Evolutionary conservation across 805 yeast genomes (phyloP).

Genomic region (Torulaspora gathmanii): DNA sequence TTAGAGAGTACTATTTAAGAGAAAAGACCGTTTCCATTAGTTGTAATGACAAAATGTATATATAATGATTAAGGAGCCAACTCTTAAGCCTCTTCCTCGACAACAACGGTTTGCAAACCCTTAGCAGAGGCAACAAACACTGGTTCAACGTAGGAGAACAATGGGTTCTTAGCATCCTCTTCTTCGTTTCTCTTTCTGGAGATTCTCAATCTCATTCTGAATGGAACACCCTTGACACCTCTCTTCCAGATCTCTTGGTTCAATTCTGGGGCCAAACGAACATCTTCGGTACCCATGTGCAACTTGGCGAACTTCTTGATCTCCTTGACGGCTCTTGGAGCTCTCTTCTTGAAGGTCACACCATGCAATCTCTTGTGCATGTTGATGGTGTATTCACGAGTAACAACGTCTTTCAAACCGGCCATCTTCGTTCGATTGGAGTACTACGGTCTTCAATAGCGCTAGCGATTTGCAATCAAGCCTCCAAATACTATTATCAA

Average conservation of each 20-base stretch:
- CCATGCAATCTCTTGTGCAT: slow-evolving; percentile 99
- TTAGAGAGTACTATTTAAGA: slow-evolving; percentile 8
- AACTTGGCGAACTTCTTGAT: slow-evolving; percentile 96
- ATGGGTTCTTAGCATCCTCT: slow-evolving; percentile 97
- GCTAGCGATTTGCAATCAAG: neutral
- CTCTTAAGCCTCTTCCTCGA: slow-evolving; percentile 56
- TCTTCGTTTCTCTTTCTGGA: slow-evolving; percentile 99
- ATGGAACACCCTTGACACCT: slow-evolving; percentile 99
- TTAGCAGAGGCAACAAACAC: slow-evolving; percentile 90
- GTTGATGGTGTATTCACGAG: slow-evolving; percentile 99
- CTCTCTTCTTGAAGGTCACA: slow-evolving; percentile 98
- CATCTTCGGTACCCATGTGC: slow-evolving; percentile 99
- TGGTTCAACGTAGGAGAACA: slow-evolving; percentile 97
- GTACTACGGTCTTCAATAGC: slow-evolving; percentile 9
- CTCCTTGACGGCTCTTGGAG: slow-evolving; percentile 99
- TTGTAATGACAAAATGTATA: slow-evolving; percentile 11
- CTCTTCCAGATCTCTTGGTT: slow-evolving; percentile 99
- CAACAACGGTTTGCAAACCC: slow-evolving; percentile 97
- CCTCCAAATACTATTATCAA: slow-evolving; percentile 1
- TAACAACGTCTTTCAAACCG: slow-evolving; percentile 93
- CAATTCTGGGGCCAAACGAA: slow-evolving; percentile 97
- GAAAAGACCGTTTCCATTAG: slow-evolving; percentile 11
- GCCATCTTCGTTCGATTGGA: slow-evolving; percentile 38
- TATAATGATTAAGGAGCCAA: slow-evolving; percentile 4
- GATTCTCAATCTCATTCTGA: slow-evolving; percentile 97